These are phyloP conservation scores for Mycocentrospora acerina DNA, from an alignment of 2,329 filamentous ascomycete genomes.

Conservation along the genomic window DNA sequence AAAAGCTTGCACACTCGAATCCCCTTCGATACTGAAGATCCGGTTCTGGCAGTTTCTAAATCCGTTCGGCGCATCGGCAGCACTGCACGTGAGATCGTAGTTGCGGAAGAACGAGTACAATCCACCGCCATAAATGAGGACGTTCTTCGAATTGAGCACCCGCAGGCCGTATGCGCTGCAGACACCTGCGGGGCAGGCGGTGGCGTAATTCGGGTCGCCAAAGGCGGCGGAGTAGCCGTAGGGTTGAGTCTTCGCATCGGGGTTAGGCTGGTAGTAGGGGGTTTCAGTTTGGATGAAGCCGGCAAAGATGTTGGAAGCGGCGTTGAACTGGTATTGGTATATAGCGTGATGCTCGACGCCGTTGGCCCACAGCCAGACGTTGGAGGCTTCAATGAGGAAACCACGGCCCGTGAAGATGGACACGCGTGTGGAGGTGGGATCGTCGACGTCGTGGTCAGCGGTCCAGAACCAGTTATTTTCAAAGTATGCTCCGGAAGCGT, in stretches of 20 bases:
- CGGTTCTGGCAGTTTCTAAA: slow-evolving; percentile 50
- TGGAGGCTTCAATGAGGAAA: slow-evolving; percentile 66
- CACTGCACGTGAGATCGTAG: slow-evolving; percentile 51
- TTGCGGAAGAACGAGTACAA: slow-evolving; percentile 71
- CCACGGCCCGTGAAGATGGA: slow-evolving; percentile 86
- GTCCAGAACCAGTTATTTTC: slow-evolving; percentile 94
- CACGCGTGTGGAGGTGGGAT: slow-evolving; percentile 70
- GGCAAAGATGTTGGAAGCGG: slow-evolving; percentile 78
- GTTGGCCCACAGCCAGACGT: slow-evolving; percentile 64
- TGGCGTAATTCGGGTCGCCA: slow-evolving; percentile 69
- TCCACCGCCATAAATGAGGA: slow-evolving; percentile 65
- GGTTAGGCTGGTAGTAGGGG: slow-evolving; percentile 80
- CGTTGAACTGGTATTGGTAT: slow-evolving; percentile 82
- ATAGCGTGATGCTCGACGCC: slow-evolving; percentile 61
- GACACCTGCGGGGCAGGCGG: slow-evolving; percentile 25
- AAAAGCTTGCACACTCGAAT: slow-evolving; percentile 46
- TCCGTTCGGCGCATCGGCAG: slow-evolving; percentile 28
- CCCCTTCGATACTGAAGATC: slow-evolving; percentile 54
- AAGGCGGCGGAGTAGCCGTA: slow-evolving; percentile 58
- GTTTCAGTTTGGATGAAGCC: slow-evolving; percentile 88
- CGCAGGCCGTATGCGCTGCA: slow-evolving; percentile 63
- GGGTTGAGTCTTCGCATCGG: slow-evolving; percentile 64
- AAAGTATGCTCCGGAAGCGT: slow-evolving; percentile 66
- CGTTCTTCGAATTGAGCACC: slow-evolving; percentile 57
- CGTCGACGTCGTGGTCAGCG: slow-evolving; percentile 87